Conservation (phyloP, 2,329 filamentous ascomycete genomes). For the Paraphaeosphaeria minitans region DNA sequence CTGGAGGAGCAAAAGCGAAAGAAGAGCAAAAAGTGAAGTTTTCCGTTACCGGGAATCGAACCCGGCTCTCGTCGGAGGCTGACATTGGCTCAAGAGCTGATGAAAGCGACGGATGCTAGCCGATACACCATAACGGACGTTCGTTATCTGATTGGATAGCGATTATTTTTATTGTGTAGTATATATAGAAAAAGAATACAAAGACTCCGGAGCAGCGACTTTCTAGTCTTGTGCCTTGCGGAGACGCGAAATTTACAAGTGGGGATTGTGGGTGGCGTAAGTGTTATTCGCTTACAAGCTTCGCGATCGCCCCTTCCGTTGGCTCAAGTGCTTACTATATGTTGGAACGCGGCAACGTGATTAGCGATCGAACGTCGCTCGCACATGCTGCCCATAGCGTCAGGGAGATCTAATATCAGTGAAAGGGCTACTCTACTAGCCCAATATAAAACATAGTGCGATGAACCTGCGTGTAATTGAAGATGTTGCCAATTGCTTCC, state of each 20-base stretch:
- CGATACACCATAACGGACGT: conserved; percentile 19
- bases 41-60: conserved; percentile 17
- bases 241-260: background rate
- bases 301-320: background rate
- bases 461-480: no score
- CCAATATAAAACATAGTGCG: no score
- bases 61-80: conserved; percentile 31
- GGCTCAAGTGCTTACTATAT: background rate
- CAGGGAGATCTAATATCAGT: no score
- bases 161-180: background rate
- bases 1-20: no score
- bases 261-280: background rate
- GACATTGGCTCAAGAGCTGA: conserved; percentile 15
- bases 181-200: background rate
- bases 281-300: background rate
- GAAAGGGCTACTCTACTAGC: no score
- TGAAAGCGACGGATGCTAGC: conserved; percentile 36
- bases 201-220: background rate
- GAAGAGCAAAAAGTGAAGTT: background rate
- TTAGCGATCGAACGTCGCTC: no score
- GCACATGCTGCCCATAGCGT: no score
- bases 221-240: background rate
- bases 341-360: no score
- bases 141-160: conserved; percentile 40
- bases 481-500: no score